These are phyloP conservation scores for Citrus glauca DNA, from an alignment of 345 rosid species.

Conservation along the genomic window DNA sequence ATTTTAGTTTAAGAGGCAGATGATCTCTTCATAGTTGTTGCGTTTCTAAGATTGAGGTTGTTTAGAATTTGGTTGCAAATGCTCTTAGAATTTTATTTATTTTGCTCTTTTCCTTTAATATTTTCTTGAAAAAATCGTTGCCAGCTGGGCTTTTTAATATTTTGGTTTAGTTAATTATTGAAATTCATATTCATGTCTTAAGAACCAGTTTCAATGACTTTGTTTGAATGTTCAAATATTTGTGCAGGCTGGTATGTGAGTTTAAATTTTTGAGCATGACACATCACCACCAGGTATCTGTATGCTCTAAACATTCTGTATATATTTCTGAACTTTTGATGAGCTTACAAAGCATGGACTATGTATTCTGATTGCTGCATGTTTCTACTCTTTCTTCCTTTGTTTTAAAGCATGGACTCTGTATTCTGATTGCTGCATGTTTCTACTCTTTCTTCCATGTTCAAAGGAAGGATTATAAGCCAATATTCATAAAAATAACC, in stretches of 20 bases:
- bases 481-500: no score
- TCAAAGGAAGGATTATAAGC: no score
- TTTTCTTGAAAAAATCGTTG: neutral
- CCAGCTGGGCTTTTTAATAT: neutral
- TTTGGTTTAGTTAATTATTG: neutral
- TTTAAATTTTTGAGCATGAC: constrained; percentile 76
- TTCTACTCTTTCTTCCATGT: neutral
- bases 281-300: constrained; percentile 69
- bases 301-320: constrained; percentile 3
- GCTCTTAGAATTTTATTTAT: neutral
- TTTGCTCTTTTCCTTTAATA: neutral
- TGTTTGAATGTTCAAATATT: constrained; percentile 6
- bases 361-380: neutral
- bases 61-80: neutral
- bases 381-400: neutral
- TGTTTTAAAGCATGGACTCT: neutral
- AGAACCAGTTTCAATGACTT: neutral
- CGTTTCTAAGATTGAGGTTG: neutral
- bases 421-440: neutral
- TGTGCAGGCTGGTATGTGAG: constrained; percentile 75
- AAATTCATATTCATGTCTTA: constrained; percentile 1
- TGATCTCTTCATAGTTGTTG: neutral
- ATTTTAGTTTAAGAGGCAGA: no score
- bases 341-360: neutral
- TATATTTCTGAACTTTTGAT: neutral